Percentiles rank a stretch among this genome's conserved stretches.
Evolutionary conservation across 78 protist genomes (phyloP).

Genomic region (Dictyostelium capitatum): DNA sequence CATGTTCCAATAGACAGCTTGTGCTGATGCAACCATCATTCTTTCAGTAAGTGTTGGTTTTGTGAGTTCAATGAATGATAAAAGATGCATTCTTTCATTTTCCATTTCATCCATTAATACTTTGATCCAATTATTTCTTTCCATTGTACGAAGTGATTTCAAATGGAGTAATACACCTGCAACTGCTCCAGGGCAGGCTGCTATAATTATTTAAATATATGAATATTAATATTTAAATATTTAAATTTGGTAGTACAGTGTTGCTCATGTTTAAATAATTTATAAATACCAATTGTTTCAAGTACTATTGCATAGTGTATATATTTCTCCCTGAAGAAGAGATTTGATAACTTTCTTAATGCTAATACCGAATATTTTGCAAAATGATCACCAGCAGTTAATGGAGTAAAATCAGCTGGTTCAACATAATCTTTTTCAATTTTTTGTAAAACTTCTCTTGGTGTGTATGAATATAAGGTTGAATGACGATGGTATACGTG

Average conservation of each 20-base stretch:
- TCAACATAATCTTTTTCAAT: conserved; percentile 47
- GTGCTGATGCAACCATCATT: conserved; percentile 51
- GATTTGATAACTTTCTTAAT: conserved; percentile 44
- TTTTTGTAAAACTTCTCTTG: not conserved
- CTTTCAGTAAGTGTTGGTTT: conserved; percentile 60
- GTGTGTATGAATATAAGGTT: conserved; percentile 21
- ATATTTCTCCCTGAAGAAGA: conserved; percentile 69
- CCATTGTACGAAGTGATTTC: conserved; percentile 87
- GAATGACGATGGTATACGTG: conserved; percentile 38
- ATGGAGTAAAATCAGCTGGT: conserved; percentile 3
- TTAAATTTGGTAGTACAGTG: too few species aligned
- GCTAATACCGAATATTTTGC: conserved; percentile 31
- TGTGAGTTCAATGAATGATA: conserved; percentile 82
- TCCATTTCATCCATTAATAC: conserved; percentile 89
- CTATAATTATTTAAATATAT: too few species aligned
- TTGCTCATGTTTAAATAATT: not conserved
- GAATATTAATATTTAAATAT: too few species aligned
- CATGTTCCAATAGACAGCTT: conserved; percentile 72
- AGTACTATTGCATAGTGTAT: conserved; percentile 68
- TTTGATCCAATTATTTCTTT: conserved; percentile 88
- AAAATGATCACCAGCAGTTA: conserved; percentile 12
- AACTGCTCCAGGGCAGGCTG: conserved; percentile 93
- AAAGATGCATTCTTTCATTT: conserved; percentile 96
- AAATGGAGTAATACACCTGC: conserved; percentile 91
- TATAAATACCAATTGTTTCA: conserved; percentile 31